Evolutionary conservation across 768 basidiomycete genomes (phyloP).

Genomic region (Lactarius indigo): DNA sequence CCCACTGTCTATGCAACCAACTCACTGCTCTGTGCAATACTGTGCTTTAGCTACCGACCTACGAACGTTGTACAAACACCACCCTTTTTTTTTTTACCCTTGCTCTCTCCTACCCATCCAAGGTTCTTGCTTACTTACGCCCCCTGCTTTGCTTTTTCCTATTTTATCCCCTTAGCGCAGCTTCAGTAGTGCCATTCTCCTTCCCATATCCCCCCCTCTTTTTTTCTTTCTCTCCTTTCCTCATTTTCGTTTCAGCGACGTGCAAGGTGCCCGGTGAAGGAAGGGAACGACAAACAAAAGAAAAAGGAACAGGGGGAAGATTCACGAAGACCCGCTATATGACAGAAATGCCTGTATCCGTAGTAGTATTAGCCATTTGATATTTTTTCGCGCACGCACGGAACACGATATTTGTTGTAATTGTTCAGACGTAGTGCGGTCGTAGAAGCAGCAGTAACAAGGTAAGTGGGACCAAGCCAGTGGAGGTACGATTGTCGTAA

Average conservation of each 20-base stretch:
- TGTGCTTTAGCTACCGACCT: constrained; percentile 9
- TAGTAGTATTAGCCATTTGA: neutral
- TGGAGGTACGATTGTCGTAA: neutral
- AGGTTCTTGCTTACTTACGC: constrained; percentile 5
- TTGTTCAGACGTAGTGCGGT: neutral
- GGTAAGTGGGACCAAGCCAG: no score
- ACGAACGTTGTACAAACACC: constrained; percentile 16
- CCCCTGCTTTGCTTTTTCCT: neutral
- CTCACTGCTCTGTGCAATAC: constrained; percentile 14
- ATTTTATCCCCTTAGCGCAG: constrained; percentile 17
- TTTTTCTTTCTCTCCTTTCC: neutral
- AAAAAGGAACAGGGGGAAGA: neutral
- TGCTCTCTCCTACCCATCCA: neutral
- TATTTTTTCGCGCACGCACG: neutral
- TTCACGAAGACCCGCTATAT: neutral
- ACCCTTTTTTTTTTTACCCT: neutral
- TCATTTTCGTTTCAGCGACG: constrained; percentile 8
- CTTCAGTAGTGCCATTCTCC: neutral
- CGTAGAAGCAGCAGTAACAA: no score
- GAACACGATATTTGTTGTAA: neutral
- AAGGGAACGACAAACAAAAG: neutral
- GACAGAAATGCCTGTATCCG: neutral
- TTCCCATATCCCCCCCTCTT: neutral
- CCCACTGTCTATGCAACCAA: constrained; percentile 13
- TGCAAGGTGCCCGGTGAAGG: neutral